Conservation (phyloP, 2,329 filamentous ascomycete species). For the Monilinia fructicola region DNA sequence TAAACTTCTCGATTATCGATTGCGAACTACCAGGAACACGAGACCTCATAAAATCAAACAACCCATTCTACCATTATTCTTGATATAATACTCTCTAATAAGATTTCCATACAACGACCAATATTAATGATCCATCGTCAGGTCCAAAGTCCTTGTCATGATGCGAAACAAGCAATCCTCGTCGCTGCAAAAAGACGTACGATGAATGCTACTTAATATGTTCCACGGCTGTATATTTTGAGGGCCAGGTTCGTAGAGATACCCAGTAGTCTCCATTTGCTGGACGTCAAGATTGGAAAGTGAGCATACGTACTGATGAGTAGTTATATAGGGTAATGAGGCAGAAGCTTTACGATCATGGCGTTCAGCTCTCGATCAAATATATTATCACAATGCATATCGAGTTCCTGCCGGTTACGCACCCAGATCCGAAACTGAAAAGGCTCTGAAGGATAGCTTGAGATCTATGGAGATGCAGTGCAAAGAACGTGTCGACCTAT, state of each 20-base stretch:
- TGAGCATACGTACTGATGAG: not conserved
- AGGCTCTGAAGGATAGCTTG: slow-evolving; percentile 76
- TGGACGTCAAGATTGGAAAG: not conserved
- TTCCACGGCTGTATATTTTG: slow-evolving; percentile 94
- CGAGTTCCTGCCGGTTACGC: slow-evolving; percentile 67
- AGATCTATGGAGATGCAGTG: slow-evolving; percentile 84
- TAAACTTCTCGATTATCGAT: slow-evolving; percentile 12
- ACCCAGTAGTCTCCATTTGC: not conserved
- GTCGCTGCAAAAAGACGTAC: slow-evolving; percentile 90
- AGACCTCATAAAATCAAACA: slow-evolving; percentile 6
- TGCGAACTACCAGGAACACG: slow-evolving; percentile 10
- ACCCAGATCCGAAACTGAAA: slow-evolving; percentile 79
- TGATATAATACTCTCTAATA: not conserved
- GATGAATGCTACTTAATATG: slow-evolving; percentile 94
- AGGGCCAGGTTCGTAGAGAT: slow-evolving; percentile 67
- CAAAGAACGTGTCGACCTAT: slow-evolving; percentile 85
- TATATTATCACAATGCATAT: slow-evolving; percentile 81
- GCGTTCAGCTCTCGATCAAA: slow-evolving; percentile 83
- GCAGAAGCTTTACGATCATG: slow-evolving; percentile 86
- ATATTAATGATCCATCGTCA: slow-evolving; percentile 8
- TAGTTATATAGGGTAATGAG: slow-evolving; percentile 72
- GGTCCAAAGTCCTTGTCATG: slow-evolving; percentile 33
- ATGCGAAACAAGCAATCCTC: slow-evolving; percentile 62
- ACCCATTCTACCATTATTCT: not conserved
- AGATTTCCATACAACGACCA: not conserved